A percentile compares a stretch with the other conserved stretches of the same genome.
These are phyloP conservation scores for Sungouiella blattae DNA, from an alignment of 805 yeast genomes.

Conservation along the genomic window DNA sequence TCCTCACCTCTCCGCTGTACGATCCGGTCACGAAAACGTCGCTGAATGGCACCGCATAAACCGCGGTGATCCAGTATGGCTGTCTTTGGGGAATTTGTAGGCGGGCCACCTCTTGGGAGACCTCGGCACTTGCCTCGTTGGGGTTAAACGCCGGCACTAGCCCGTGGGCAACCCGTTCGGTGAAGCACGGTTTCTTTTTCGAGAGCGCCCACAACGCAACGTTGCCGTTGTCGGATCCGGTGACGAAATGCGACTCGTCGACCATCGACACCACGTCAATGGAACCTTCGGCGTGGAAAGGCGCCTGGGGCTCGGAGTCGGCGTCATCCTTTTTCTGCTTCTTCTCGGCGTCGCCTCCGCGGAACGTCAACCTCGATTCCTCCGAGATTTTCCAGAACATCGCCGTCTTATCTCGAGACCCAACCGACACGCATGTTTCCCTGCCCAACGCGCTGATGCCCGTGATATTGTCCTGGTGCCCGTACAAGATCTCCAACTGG, in stretches of 20 bases:
- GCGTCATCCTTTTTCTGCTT: constrained; percentile 30
- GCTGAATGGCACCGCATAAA: constrained; percentile 79
- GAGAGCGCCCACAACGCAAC: constrained; percentile 85
- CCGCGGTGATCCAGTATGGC: constrained; percentile 83
- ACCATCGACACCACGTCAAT: constrained; percentile 87
- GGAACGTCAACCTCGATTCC: constrained; percentile 87
- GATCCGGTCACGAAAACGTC: constrained; percentile 87
- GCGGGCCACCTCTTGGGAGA: constrained; percentile 48
- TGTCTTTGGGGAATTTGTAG: constrained; percentile 64
- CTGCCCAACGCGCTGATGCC: constrained; percentile 78
- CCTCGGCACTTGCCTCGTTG: constrained; percentile 40
- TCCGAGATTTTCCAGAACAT: constrained; percentile 97
- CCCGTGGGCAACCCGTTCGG: constrained; percentile 76
- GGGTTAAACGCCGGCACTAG: constrained; percentile 45
- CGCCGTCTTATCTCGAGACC: constrained; percentile 91
- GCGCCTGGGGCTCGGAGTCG: constrained; percentile 18
- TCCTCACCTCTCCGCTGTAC: constrained; percentile 69
- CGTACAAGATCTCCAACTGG: constrained; percentile 86
- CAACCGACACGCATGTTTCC: constrained; percentile 95
- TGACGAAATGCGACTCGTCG: constrained; percentile 88
- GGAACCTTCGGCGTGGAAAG: constrained; percentile 72
- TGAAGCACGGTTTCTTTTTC: constrained; percentile 81
- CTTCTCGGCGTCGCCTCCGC: constrained; percentile 74
- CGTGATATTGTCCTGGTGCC: constrained; percentile 88
- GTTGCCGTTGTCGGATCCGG: constrained; percentile 94